phyloP scores from a whole-genome alignment of 176 grass and related monocot species.

The Eleusine indica region DNA sequence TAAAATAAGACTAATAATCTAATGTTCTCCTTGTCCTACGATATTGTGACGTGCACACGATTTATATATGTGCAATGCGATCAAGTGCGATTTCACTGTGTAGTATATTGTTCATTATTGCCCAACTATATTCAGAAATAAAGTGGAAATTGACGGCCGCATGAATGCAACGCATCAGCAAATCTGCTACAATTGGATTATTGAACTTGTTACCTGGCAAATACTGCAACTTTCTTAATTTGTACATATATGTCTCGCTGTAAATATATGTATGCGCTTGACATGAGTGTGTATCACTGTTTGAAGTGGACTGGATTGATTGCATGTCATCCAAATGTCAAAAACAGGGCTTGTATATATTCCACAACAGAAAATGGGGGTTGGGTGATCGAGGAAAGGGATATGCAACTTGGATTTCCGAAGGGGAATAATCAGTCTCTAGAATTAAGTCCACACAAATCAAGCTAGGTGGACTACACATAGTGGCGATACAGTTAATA shows the following conservation, averaged over 20 bases:
- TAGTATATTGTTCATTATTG: neutral
- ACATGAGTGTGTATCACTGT: slow-evolving; percentile 6
- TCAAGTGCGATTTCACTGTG: neutral
- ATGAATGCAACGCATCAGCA: neutral
- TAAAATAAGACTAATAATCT: neutral
- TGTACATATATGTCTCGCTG: neutral
- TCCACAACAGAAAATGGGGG: slow-evolving; percentile 33
- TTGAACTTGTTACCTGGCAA: neutral
- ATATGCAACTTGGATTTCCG: slow-evolving; percentile 24
- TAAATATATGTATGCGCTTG: neutral
- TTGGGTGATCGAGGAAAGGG: slow-evolving; percentile 9
- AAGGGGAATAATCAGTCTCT: slow-evolving; percentile 25
- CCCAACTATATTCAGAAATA: neutral
- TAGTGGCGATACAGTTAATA: slow-evolving; percentile 36
- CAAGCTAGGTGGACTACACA: neutral
- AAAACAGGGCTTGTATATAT: slow-evolving; percentile 17
- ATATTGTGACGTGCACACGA: neutral
- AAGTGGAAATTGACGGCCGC: neutral
- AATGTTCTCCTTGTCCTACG: neutral
- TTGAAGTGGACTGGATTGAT: slow-evolving; percentile 26
- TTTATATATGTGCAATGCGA: neutral
- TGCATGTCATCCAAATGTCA: slow-evolving; percentile 24
- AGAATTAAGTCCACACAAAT: slow-evolving; percentile 15
- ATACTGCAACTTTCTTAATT: neutral
- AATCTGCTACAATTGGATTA: neutral